These are phyloP conservation scores for Wickerhamomyces queroliae DNA, from an alignment of 805 yeast genomes.

Conservation along the genomic window DNA sequence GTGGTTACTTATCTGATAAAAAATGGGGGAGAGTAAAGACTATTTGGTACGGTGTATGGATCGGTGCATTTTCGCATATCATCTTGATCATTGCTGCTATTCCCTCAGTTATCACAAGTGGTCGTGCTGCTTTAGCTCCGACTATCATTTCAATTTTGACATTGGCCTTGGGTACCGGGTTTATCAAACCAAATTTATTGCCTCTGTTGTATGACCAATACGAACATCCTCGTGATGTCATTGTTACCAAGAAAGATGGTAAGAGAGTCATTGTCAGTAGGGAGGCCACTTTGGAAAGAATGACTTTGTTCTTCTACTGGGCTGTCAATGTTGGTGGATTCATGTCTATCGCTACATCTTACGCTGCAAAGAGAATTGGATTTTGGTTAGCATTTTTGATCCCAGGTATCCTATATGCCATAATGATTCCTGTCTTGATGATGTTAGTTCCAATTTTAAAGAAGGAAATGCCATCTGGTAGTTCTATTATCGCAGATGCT, in stretches of 20 bases:
- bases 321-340: conserved; percentile 70
- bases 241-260: conserved; percentile 51
- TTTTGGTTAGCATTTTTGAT: conserved; percentile 68
- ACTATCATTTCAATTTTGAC: conserved; percentile 32
- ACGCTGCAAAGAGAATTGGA: conserved; percentile 55
- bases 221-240: conserved; percentile 49
- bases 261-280: conserved; percentile 65
- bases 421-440: conserved; percentile 41
- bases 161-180: conserved; percentile 73
- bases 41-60: conserved; percentile 46
- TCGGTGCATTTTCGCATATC: conserved; percentile 55
- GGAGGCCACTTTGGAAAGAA: conserved; percentile 59
- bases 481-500: conserved; percentile 35
- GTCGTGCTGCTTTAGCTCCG: conserved; percentile 47
- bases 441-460: conserved; percentile 15
- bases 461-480: conserved; percentile 14
- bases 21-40: conserved; percentile 66
- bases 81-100: conserved; percentile 61
- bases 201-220: conserved; percentile 69
- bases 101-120: conserved; percentile 42
- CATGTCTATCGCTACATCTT: conserved; percentile 68
- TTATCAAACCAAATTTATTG: conserved; percentile 63
- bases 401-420: conserved; percentile 50
- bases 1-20: conserved; percentile 68
- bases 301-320: conserved; percentile 68